A percentile compares a stretch with the other conserved stretches of the same genome.
phyloP scores from a whole-genome alignment of 2,329 filamentous ascomycete species.

The Paecilomyces variotii region DNA sequence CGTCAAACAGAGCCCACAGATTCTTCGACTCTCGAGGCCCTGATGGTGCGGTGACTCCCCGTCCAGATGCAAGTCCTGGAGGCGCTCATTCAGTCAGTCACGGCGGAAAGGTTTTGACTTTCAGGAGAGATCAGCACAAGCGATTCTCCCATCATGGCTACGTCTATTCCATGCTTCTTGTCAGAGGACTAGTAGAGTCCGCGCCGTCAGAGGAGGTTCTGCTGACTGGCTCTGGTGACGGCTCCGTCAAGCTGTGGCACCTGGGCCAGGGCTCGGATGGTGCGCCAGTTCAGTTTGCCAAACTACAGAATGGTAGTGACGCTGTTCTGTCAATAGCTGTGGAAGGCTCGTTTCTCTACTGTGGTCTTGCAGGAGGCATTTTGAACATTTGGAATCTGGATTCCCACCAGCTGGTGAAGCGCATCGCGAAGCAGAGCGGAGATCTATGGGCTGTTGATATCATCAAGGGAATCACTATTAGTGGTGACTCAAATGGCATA shows the following conservation, averaged over 20 bases:
- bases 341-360: slow-evolving; percentile 87
- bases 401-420: slow-evolving; percentile 80
- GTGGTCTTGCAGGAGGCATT: slow-evolving; percentile 76
- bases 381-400: slow-evolving; percentile 97
- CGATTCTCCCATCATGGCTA: slow-evolving; percentile 95
- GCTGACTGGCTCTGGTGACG: slow-evolving; percentile 87
- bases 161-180: slow-evolving; percentile 90
- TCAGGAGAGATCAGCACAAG: slow-evolving; percentile 68
- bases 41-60: slow-evolving; percentile 69
- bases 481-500: slow-evolving; percentile 80
- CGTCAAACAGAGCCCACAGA: slow-evolving; percentile 67
- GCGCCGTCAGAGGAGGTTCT: slow-evolving; percentile 64
- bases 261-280: slow-evolving; percentile 53
- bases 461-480: slow-evolving; percentile 77
- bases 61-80: slow-evolving; percentile 54
- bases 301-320: slow-evolving; percentile 54
- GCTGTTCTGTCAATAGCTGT: slow-evolving; percentile 70
- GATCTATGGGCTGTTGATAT: slow-evolving; percentile 84
- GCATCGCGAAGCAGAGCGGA: slow-evolving; percentile 69
- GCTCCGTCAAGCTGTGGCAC: slow-evolving; percentile 89
- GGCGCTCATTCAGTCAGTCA: slow-evolving; percentile 40
- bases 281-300: slow-evolving; percentile 62
- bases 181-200: slow-evolving; percentile 63
- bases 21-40: slow-evolving; percentile 92
- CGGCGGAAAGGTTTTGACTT: slow-evolving; percentile 65